Conservation (phyloP, 768 basidiomycete species). For the Lactarius evosmus region DNA sequence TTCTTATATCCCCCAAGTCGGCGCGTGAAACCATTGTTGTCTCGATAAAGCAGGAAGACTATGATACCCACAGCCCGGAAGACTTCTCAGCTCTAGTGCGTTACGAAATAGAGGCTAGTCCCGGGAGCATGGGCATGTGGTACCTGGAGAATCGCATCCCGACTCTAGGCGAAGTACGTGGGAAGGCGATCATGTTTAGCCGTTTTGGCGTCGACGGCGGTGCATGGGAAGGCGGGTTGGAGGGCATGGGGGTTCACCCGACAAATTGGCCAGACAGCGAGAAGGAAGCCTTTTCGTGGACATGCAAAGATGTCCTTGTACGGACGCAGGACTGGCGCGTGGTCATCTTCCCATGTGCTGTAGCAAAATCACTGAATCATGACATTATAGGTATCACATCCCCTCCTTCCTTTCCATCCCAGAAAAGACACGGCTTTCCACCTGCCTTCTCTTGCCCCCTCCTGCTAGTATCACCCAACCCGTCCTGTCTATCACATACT, state of each 20-base stretch:
- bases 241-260: constrained; percentile 86
- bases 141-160: constrained; percentile 81
- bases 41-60: constrained; percentile 89
- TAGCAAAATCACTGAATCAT: constrained; percentile 1
- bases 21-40: constrained; percentile 75
- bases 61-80: constrained; percentile 40
- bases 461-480: constrained; percentile 34
- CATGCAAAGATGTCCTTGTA: constrained; percentile 63
- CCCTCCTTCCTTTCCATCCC: constrained; percentile 77
- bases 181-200: constrained; percentile 81
- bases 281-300: constrained; percentile 74
- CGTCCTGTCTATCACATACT: constrained; percentile 69
- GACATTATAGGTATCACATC: constrained; percentile 64
- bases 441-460: constrained; percentile 48
- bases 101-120: constrained; percentile 56
- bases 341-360: neutral
- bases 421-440: constrained; percentile 68
- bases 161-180: constrained; percentile 76
- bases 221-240: constrained; percentile 65
- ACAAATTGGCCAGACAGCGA: constrained; percentile 79
- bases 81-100: constrained; percentile 65
- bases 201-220: constrained; percentile 71
- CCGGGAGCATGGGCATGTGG: constrained; percentile 63
- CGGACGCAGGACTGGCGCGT: constrained; percentile 82
- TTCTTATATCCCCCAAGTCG: constrained; percentile 56